Evolutionary conservation across 257 asterid species (phyloP).

Genomic region (Salvia miltiorrhiza): DNA sequence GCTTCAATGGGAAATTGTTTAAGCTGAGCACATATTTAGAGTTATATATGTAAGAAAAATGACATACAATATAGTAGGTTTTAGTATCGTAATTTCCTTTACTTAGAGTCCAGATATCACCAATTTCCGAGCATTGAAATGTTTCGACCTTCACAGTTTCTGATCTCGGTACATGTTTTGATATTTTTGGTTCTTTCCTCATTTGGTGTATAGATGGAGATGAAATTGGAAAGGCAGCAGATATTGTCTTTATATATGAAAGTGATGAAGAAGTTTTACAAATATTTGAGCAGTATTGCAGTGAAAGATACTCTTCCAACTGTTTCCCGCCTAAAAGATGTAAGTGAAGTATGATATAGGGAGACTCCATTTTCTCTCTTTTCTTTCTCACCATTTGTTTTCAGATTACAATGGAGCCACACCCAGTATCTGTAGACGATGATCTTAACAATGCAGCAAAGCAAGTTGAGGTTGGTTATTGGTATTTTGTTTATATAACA

Average conservation of each 20-base stretch:
- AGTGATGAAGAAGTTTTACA: constrained; percentile 73
- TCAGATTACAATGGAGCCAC: constrained; percentile 77
- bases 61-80: background rate
- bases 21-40: background rate
- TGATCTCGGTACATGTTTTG: background rate
- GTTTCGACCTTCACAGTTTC: background rate
- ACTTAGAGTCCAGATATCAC: background rate
- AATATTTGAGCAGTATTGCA: constrained; percentile 39
- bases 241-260: constrained; percentile 57
- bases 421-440: constrained; percentile 70
- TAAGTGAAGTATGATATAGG: constrained; percentile 24
- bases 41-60: background rate
- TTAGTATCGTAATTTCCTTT: background rate
- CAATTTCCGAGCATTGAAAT: background rate
- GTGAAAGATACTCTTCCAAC: constrained; percentile 45
- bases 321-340: constrained; percentile 59
- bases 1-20: background rate
- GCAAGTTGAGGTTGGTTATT: constrained; percentile 57
- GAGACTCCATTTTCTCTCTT: background rate
- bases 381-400: background rate
- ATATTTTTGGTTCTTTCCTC: background rate
- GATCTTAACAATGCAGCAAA: constrained; percentile 74
- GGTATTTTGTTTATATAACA: background rate
- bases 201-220: constrained; percentile 56
- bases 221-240: constrained; percentile 72